A percentile compares a stretch with the other conserved stretches of the same genome.
Evolutionary conservation across 108 stramenopile species (phyloP).

Genomic region (Pseudonitzschia multistriata): DNA sequence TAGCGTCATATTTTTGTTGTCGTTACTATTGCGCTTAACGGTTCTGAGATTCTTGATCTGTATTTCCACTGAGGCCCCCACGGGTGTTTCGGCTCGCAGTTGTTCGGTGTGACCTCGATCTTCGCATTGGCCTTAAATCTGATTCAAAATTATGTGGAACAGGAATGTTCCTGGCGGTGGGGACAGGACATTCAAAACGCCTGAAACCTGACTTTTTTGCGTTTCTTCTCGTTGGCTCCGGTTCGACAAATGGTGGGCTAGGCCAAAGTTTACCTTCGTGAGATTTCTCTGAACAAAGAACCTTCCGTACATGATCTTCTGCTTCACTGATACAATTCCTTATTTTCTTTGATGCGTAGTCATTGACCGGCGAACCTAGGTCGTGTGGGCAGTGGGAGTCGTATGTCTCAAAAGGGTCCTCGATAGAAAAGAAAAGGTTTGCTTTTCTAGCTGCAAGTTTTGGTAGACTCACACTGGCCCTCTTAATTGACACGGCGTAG

Average conservation of each 20-base stretch:
- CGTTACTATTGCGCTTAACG: no score
- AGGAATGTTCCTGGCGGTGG: neutral
- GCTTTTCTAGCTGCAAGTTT: conserved; percentile 52
- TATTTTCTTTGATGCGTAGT: conserved; percentile 43
- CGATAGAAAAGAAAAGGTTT: conserved; percentile 51
- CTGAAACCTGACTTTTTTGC: conserved; percentile 9
- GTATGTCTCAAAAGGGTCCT: conserved; percentile 88
- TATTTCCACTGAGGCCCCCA: no score
- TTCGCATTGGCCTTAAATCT: no score
- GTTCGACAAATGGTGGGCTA: conserved; percentile 2
- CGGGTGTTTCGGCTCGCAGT: no score
- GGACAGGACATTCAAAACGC: conserved; percentile 5
- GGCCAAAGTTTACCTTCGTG: conserved; percentile 27
- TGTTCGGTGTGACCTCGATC: no score
- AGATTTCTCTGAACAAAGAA: conserved; percentile 15
- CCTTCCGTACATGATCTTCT: conserved; percentile 24
- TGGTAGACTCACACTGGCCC: conserved; percentile 37
- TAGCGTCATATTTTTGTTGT: no score
- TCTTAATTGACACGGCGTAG: conserved; percentile 57
- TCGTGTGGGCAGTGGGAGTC: conserved; percentile 78
- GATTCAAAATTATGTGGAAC: neutral
- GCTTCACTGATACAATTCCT: conserved; percentile 22
- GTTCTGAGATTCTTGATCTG: no score
- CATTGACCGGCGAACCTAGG: conserved; percentile 59
- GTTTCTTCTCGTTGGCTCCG: conserved; percentile 13